Evolutionary conservation across 192 early-diverging fungal genomes (phyloP), one percentile per base, ranked within the genome.

Genomic region (Podila minutissima): DNA sequence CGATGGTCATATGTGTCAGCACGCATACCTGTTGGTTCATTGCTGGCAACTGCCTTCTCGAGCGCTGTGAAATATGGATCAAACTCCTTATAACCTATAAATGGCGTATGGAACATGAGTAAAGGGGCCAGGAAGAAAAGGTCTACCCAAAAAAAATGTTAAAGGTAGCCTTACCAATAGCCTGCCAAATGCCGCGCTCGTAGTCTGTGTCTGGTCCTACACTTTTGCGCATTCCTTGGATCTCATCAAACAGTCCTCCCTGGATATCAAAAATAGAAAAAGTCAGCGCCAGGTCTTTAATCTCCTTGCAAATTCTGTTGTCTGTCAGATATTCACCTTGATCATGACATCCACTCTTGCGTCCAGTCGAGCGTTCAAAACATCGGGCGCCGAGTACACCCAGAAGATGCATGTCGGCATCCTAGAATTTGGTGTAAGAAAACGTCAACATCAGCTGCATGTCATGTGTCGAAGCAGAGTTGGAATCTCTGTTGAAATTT

Each of bases 1-100:
- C 41, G 41, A 46, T 46, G 41, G 13, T 17, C 8, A 55, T 24
- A 55, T 24, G 22, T n/a, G 4, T n/a, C 53, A 55, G 22, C 15
- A 7, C n/a, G 9, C 53, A 61, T 62, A 74, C 81, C 69, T 59
- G 72, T 67, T 35, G 74, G 59, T 41, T 61, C 65, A 3, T 51
- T 12, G 12, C 61, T 57, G 19, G 41, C 65, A 17, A 72, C 31
- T 3, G 77, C 77, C 4, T 64, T 31, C 35, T 88, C 87, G 4
- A 88, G 33, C 0, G 83, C 84, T 11, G 75, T 66, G 29, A 97
- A 85, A 67, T 96, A 96, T 5, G 84, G 74, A 49, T 92, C 86
- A 75, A 97, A 97, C 73, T 97, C 96, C 70, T 97, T 95, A 76
- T 95, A 97, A 0, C 97, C 96, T 78, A 88, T 84, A 31, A 95